Conservation (phyloP, 352 stramenopile genomes). For the Phytophthora cajani region DNA sequence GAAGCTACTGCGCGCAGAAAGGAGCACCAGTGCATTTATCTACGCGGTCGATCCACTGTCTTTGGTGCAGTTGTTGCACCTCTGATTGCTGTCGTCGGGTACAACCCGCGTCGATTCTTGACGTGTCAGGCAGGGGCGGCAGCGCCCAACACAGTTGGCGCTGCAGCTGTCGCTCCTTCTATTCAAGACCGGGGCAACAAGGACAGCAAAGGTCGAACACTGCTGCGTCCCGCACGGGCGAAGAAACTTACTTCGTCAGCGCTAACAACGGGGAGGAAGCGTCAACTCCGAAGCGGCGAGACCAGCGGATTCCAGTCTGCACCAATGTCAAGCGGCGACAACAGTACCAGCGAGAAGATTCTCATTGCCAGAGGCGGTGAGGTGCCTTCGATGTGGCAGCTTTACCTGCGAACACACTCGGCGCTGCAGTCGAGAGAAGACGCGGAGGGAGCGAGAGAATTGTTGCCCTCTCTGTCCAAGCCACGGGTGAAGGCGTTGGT, state of each 20-base stretch:
- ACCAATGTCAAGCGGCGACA: slow-evolving; percentile 10
- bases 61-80: slow-evolving; percentile 54
- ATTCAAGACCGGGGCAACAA: slow-evolving; percentile 22
- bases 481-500: slow-evolving; percentile 48
- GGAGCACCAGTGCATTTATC: slow-evolving; percentile 63
- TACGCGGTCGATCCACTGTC: slow-evolving; percentile 51
- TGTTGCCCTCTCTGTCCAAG: slow-evolving; percentile 40
- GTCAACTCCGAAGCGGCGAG: slow-evolving; percentile 24
- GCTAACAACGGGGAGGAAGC: slow-evolving; percentile 18
- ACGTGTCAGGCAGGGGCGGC: neutral
- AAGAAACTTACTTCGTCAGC: slow-evolving; percentile 19
- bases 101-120: slow-evolving; percentile 46
- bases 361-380: slow-evolving; percentile 27
- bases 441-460: slow-evolving; percentile 9
- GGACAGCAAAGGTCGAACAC: slow-evolving; percentile 27
- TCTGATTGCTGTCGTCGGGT: slow-evolving; percentile 53
- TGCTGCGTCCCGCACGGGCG: slow-evolving; percentile 21
- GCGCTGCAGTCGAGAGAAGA: slow-evolving; percentile 28
- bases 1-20: slow-evolving; percentile 53
- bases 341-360: slow-evolving; percentile 20
- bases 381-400: slow-evolving; percentile 46
- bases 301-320: slow-evolving; percentile 7
- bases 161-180: neutral
- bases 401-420: slow-evolving; percentile 39
- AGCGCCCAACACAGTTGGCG: neutral